phyloP scores from a whole-genome alignment of 1,139 yeast species.

The Geotrichum histeridarum region DNA sequence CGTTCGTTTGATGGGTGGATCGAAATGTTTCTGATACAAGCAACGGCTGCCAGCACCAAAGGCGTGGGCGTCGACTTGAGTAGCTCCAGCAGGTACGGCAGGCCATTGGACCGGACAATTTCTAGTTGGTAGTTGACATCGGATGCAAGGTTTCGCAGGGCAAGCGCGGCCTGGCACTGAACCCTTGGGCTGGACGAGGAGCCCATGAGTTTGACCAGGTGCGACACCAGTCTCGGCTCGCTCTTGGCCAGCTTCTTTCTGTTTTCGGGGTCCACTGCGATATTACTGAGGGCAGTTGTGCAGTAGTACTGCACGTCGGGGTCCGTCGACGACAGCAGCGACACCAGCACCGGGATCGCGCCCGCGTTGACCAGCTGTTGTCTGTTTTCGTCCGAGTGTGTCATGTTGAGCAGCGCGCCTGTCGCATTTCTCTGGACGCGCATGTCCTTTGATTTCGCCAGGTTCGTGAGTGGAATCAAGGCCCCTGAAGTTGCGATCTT shows the following conservation, averaged over 20 bases:
- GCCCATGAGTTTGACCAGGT: constrained; percentile 86
- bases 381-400: constrained; percentile 94
- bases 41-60: constrained; percentile 90
- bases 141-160: constrained; percentile 89
- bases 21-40: constrained; percentile 93
- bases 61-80: constrained; percentile 90
- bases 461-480: constrained; percentile 81
- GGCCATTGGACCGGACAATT: constrained; percentile 80
- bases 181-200: constrained; percentile 82
- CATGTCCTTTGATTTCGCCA: constrained; percentile 89
- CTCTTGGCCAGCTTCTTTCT: constrained; percentile 84
- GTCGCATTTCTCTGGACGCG: constrained; percentile 98
- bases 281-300: constrained; percentile 93
- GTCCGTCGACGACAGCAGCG: constrained; percentile 79
- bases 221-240: constrained; percentile 88
- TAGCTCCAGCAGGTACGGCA: constrained; percentile 83
- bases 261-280: constrained; percentile 92
- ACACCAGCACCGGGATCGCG: constrained; percentile 92
- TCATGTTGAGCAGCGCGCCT: constrained; percentile 95
- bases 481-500: constrained; percentile 98
- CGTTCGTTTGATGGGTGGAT: constrained; percentile 96
- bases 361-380: constrained; percentile 96
- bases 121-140: constrained; percentile 90
- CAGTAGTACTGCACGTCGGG: constrained; percentile 98
- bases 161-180: constrained; percentile 97